Percentiles rank a stretch among this genome's conserved stretches.
Conservation (phyloP, 441 rosid genomes). For the Populus hybrid region DNA sequence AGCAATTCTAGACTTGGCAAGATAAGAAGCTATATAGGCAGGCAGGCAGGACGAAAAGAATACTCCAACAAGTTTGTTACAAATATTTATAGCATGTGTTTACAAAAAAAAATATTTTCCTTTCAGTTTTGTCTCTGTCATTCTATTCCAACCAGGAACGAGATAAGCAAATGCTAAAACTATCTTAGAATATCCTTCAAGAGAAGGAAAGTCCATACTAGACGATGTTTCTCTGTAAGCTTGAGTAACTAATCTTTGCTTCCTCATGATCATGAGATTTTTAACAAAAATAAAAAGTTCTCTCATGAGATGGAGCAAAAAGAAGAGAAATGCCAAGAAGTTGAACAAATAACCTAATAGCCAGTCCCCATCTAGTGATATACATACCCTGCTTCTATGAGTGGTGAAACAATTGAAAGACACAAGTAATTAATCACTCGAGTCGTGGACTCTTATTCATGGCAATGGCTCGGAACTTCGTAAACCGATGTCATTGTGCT, state of each 20-base stretch:
- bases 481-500: conserved; percentile 56
- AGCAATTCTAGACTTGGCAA: neutral
- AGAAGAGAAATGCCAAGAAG: neutral
- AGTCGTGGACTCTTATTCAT: conserved; percentile 20
- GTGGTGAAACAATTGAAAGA: neutral
- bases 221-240: neutral
- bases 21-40: too few species aligned
- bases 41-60: neutral
- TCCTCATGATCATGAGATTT: neutral
- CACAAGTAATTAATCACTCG: too few species aligned
- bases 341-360: neutral
- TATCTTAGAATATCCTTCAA: neutral
- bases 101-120: neutral
- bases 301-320: neutral
- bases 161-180: neutral
- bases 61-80: neutral
- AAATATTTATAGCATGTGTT: neutral
- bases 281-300: neutral
- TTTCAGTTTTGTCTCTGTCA: neutral
- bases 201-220: neutral
- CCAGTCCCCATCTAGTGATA: conserved; percentile 7
- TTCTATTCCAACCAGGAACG: neutral
- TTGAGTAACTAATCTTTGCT: neutral
- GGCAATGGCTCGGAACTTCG: conserved; percentile 38
- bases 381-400: neutral